Evolutionary conservation across 2,329 filamentous ascomycete species (phyloP).

Genomic region (Orbilia brochopaga): DNA sequence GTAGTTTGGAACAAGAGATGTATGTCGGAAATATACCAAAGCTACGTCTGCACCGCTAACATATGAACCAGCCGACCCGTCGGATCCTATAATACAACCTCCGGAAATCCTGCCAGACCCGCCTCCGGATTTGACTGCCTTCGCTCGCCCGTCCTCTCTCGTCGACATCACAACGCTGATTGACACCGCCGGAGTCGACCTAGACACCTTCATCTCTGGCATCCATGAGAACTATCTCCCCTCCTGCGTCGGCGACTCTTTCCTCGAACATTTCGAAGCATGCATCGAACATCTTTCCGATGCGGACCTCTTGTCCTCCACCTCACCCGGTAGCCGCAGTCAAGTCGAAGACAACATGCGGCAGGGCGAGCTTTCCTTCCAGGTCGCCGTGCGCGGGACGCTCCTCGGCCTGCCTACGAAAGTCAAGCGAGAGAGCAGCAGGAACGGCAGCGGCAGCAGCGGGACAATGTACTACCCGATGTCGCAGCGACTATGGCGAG

Average conservation of each 20-base stretch:
- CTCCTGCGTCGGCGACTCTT: constrained; percentile 72
- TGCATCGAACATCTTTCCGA: constrained; percentile 88
- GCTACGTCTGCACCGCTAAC: constrained; percentile 7
- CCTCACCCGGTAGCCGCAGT: constrained; percentile 68
- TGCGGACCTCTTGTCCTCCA: constrained; percentile 75
- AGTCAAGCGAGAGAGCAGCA: constrained; percentile 71
- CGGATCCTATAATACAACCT: constrained; percentile 22
- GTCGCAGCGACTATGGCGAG: constrained; percentile 80
- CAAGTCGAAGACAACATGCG: constrained; percentile 76
- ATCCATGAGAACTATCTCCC: constrained; percentile 91
- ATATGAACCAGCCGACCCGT: constrained; percentile 20
- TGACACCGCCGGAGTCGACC: constrained; percentile 91
- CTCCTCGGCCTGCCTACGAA: constrained; percentile 84
- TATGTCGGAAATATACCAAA: constrained; percentile 1
- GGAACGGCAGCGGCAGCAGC: constrained; percentile 5
- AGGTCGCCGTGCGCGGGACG: constrained; percentile 84
- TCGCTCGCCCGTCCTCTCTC: constrained; percentile 45
- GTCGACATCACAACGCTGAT: constrained; percentile 70
- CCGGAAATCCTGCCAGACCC: constrained; percentile 41
- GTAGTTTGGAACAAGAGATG: constrained; percentile 86
- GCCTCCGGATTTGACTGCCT: constrained; percentile 14
- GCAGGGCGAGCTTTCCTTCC: constrained; percentile 93
- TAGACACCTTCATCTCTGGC: constrained; percentile 84
- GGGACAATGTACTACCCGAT: constrained; percentile 88
- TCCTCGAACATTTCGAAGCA: constrained; percentile 35